phyloP scores from a whole-genome alignment of 352 stramenopile species.

The Phytophthora colocasiae region DNA sequence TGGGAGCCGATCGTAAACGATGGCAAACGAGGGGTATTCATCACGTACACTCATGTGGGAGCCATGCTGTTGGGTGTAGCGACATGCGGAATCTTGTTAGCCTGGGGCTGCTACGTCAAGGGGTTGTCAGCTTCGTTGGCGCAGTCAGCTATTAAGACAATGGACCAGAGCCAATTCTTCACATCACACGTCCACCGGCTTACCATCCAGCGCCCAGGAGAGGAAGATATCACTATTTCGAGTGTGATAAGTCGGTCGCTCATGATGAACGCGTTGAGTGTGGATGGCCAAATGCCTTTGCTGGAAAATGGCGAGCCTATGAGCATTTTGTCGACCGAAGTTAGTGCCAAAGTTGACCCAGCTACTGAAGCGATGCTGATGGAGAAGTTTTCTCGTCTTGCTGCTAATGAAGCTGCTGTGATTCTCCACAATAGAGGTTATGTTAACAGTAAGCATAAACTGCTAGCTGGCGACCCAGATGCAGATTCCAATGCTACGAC shows the following conservation, averaged over 20 bases:
- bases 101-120: constrained; percentile 81
- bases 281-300: constrained; percentile 42
- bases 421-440: constrained; percentile 43
- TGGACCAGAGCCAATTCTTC: constrained; percentile 71
- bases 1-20: constrained; percentile 82
- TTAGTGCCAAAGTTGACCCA: constrained; percentile 43
- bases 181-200: constrained; percentile 72
- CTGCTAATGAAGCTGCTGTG: constrained; percentile 54
- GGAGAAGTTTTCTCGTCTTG: constrained; percentile 71
- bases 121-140: constrained; percentile 72
- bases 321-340: constrained; percentile 36
- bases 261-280: constrained; percentile 55
- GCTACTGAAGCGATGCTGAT: constrained; percentile 65
- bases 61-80: constrained; percentile 62
- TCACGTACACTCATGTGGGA: constrained; percentile 80
- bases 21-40: constrained; percentile 80
- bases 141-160: constrained; percentile 66
- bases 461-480: constrained; percentile 49
- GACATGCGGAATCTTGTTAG: constrained; percentile 57
- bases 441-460: constrained; percentile 36
- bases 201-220: constrained; percentile 68
- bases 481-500: constrained; percentile 38
- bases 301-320: constrained; percentile 57
- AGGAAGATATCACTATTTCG: constrained; percentile 81
- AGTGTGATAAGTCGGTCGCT: constrained; percentile 72